Base-by-base conservation (phyloP, 345 rosid genomes). In the Hypericum perforatum region DNA sequence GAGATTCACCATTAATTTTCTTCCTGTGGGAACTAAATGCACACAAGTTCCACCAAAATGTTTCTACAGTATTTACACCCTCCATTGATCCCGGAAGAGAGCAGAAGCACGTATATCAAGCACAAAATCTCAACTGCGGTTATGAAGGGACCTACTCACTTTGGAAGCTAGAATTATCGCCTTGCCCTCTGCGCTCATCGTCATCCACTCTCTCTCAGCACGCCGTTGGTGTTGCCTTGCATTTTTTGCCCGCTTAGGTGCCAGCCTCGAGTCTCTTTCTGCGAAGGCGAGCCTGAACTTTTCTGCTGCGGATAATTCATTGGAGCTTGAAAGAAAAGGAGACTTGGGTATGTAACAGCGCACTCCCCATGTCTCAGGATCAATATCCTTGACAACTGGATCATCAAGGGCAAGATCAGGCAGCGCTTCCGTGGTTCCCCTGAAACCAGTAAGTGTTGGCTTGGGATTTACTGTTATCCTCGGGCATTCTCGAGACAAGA, bases 181-280 rank as follows among this genome's bases (percentile, higher is more conserved):
- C 78, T 79, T 85, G 32, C 84, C 86, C 50, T 61, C 53, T 39
- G 86, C 57, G 60, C 65, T 77, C 48, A 65, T 67, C 75, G 52
- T 67, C 76, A 77, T 62, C 86, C 86, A 78, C 57, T 85, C 86
- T 70, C 77, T 82, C 69, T 91, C 92, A 15, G 82, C 86, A 29
- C 94, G 84, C 9, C 95, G 80, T 61, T 81, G 83, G 62, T 68
- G 96, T 41, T 87, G 98, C 65, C 95, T 82, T 9, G 83, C 78
- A 16, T 87, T 91, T 71, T 87, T 87, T 0, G 96, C 96, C 42
- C 92, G 84, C 65, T 91, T 91, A n/a, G 88, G 95, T 40, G 98
- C 96, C 61, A 82, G 63, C 3, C 95, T 70, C 2, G 79, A 72
- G 70, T 91, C 92, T 59, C 98, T 81, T 63, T 85, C 96, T 46